phyloP scores from a whole-genome alignment of 2,329 filamentous ascomycete species.

The Venturia carpophila region DNA sequence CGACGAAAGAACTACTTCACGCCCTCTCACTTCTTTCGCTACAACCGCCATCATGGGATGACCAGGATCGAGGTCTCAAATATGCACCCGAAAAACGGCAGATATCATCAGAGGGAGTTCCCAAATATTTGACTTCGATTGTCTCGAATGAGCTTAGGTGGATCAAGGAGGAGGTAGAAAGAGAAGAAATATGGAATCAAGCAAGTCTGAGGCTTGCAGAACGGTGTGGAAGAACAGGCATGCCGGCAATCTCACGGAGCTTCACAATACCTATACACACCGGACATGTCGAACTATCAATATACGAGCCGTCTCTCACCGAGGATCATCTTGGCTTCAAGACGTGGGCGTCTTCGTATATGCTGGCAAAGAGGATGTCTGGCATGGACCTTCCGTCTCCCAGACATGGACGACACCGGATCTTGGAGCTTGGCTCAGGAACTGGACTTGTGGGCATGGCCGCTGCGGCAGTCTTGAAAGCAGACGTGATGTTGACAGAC shows the following conservation, averaged over 20 bases:
- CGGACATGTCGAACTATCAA: conserved; percentile 52
- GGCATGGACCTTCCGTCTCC: conserved; percentile 25
- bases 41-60: conserved; percentile 61
- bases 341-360: conserved; percentile 88
- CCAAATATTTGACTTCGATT: conserved; percentile 61
- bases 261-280: conserved; percentile 47
- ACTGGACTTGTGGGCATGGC: conserved; percentile 87
- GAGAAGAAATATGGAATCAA: conserved; percentile 65
- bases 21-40: conserved; percentile 60
- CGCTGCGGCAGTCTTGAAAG: conserved; percentile 63
- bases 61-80: conserved; percentile 23
- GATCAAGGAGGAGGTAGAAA: conserved; percentile 58
- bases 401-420: conserved; percentile 23
- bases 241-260: conserved; percentile 53
- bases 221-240: conserved; percentile 68
- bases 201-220: conserved; percentile 77
- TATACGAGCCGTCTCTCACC: conserved; percentile 81
- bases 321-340: conserved; percentile 86
- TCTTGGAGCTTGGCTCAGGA: conserved; percentile 78
- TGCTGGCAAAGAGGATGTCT: conserved; percentile 65
- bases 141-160: conserved; percentile 60
- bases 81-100: conserved; percentile 24
- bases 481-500: conserved; percentile 68
- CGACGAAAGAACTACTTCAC: conserved; percentile 53
- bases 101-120: conserved; percentile 44